Evolutionary conservation across 352 stramenopile genomes (phyloP).

Genomic region (Globisporangium viniferum): DNA sequence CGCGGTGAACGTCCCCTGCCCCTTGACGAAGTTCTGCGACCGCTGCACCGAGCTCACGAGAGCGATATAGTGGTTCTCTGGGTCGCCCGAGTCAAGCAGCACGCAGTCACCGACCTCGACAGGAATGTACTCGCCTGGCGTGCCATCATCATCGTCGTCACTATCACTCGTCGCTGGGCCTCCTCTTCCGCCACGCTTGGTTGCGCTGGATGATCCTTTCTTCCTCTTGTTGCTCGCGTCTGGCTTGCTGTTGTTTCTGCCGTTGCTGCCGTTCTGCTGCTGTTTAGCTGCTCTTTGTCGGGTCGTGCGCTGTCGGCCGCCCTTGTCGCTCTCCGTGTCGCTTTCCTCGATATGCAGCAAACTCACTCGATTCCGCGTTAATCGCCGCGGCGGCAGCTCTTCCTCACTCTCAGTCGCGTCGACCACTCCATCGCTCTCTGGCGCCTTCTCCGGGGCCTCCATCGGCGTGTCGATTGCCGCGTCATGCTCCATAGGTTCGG

Average conservation of each 20-base stretch:
- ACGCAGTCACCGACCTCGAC: conserved; percentile 78
- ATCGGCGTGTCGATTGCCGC: too few species aligned
- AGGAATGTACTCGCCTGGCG: conserved; percentile 51
- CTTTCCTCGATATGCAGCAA: conserved; percentile 8
- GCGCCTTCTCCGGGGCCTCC: neutral
- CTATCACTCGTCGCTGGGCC: conserved; percentile 15
- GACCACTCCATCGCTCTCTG: neutral
- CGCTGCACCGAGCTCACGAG: conserved; percentile 74
- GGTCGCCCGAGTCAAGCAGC: conserved; percentile 68
- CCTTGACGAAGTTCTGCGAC: conserved; percentile 43
- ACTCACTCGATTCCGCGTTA: conserved; percentile 3
- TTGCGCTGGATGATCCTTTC: neutral
- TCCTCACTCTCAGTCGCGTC: neutral
- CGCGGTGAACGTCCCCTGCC: conserved; percentile 57
- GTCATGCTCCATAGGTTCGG: neutral
- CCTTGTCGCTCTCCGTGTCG: conserved; percentile 15
- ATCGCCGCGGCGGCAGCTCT: neutral
- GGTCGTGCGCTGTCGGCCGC: conserved; percentile 4
- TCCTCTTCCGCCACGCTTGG: neutral
- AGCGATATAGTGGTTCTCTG: conserved; percentile 63
- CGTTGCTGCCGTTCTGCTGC: neutral
- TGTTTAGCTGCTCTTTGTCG: conserved; percentile 3
- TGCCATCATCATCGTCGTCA: conserved; percentile 52
- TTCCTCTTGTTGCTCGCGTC: neutral
- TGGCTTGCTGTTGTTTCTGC: neutral